A percentile compares a stretch with the other conserved stretches of the same genome.
Evolutionary conservation across 2,329 filamentous ascomycete species (phyloP).

Genomic region (Zalaria obscura): DNA sequence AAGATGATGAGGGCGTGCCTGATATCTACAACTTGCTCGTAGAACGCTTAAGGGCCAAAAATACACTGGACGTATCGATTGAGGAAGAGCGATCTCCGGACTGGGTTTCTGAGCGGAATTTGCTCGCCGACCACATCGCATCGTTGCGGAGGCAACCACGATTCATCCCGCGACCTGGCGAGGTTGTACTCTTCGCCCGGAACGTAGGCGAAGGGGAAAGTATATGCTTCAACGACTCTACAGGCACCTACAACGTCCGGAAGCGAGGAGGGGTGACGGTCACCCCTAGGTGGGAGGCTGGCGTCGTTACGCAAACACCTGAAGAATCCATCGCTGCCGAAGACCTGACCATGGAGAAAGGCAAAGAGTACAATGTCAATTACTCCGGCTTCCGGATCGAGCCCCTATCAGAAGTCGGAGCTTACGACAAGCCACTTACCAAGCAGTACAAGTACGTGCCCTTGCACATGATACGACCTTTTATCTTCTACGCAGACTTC

Average conservation of each 20-base stretch:
- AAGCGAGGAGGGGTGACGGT: slow-evolving; percentile 16
- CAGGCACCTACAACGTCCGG: slow-evolving; percentile 15
- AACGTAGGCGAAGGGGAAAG: slow-evolving; percentile 14
- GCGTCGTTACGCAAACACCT: slow-evolving; percentile 39
- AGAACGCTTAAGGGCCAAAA: slow-evolving; percentile 29
- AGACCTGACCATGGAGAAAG: slow-evolving; percentile 29
- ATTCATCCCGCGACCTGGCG: slow-evolving; percentile 40
- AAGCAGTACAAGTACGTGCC: slow-evolving; percentile 42
- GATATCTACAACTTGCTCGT: slow-evolving; percentile 39
- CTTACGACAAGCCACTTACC: slow-evolving; percentile 34
- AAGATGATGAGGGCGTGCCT: slow-evolving; percentile 38
- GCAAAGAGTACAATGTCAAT: slow-evolving; percentile 28
- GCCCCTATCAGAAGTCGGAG: slow-evolving; percentile 35
- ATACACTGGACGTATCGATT: slow-evolving; percentile 29
- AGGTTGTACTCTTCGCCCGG: slow-evolving; percentile 40
- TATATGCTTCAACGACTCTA: slow-evolving; percentile 15
- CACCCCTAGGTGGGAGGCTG: slow-evolving; percentile 40
- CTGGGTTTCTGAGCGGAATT: slow-evolving; percentile 37
- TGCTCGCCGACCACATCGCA: slow-evolving; percentile 27
- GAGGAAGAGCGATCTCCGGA: slow-evolving; percentile 39
- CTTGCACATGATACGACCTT: slow-evolving; percentile 39
- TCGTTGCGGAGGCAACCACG: slow-evolving; percentile 29
- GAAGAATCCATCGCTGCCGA: slow-evolving; percentile 25
- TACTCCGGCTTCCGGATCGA: slow-evolving; percentile 44
- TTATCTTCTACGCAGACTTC: slow-evolving; percentile 38